Base-by-base conservation (phyloP, 257 asterid genomes). In the Buddleja alternifolia region DNA sequence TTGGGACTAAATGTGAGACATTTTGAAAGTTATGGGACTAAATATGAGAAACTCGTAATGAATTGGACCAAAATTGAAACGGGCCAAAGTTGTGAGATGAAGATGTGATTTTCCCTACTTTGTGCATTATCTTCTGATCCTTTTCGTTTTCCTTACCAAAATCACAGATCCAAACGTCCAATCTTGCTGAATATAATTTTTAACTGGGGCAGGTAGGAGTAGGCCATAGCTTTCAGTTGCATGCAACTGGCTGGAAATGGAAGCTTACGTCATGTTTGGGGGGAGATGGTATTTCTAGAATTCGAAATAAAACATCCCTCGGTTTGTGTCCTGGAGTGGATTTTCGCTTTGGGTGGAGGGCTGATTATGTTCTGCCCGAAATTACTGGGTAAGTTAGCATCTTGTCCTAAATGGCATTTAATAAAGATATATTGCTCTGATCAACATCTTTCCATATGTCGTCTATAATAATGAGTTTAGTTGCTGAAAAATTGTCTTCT, bases 161-260 rank as follows among this genome's bases (percentile, higher is more conserved):
- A 29, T 29, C 34, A 29, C 2, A 29, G 34, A 5, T 29, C 34
- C 34, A 29, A 29, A 29, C 34, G 5, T 5, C 16, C 29, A 52
- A 45, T 51, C 17, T 60, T 34, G 9, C 61, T 72, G 29, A 53
- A 34, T 23, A 24, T 32, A 19, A 4, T 44, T 32, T 56, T 46
- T 17, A n/a, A 45, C 36, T 70, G 54, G 37, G 70, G 72, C 86
- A 93, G 99, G 93, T 93, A 60, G 99, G 99, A 70, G 76, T 93
- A 53, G 97, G 97, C 72, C 99, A 93, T 81, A 90, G 92, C 85
- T 93, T 93, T 83, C 84, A 81, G 82, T 68, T 83, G 78, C 93
- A 80, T 34, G 88, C 97, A 62, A 93, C 95, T n/a, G 97, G 96
- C 66, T 93, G 99, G 99, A 91, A 93, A 82, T 93, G 97, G 97